Conservation (phyloP, 78 protist genomes). For the Dictyostelium discoideum region dicty_2.7 NC_007089.4:4999001-4999500, state of each 20-base stretch:
- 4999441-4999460: constrained; percentile 39
- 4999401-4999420: constrained; percentile 93
- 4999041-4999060: not conserved
- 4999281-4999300: constrained; percentile 90
- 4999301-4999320: constrained; percentile 91
- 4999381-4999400: constrained; percentile 85
- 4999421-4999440: constrained; percentile 98
- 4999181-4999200: constrained; percentile 91
- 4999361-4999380: constrained; percentile 23
- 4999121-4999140: constrained; percentile 74
- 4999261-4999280: constrained; percentile 86
- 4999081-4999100: constrained; percentile 45
- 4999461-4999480: constrained; percentile 82
- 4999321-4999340: constrained; percentile 98
- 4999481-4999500: constrained; percentile 88
- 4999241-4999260: constrained; percentile 87
- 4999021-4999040: not conserved
- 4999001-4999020: constrained; percentile 73
- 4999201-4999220: constrained; percentile 86
- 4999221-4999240: constrained; percentile 37
- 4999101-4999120: constrained; percentile 10
- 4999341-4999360: constrained; percentile 91
- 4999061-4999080: constrained; percentile 69
- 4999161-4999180: constrained; percentile 98
- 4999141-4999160: constrained; percentile 90